Evolutionary conservation across 2,329 filamentous ascomycete genomes (phyloP).

Genomic region (Tolypocladium sp.): DNA sequence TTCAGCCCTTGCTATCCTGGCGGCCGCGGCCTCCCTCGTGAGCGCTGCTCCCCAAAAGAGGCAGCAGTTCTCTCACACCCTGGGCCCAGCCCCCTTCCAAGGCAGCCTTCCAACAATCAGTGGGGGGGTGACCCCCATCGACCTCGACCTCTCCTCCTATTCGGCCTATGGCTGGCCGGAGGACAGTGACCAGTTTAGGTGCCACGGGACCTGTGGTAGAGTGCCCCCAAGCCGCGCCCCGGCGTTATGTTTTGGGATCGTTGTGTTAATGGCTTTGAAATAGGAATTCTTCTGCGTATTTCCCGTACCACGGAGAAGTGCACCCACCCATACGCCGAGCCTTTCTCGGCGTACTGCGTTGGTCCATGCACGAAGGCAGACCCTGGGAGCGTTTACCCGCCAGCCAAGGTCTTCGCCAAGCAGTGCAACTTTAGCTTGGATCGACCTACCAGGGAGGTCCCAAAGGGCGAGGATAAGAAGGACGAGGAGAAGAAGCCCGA

Average conservation of each 20-base stretch:
- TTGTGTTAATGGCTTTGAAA: not conserved
- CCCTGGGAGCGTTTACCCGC: not conserved
- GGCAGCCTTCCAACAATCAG: not conserved
- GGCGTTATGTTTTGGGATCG: not conserved
- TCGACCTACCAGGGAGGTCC: not conserved
- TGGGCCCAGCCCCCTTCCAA: not conserved
- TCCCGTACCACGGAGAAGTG: not conserved
- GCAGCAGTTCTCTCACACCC: not conserved
- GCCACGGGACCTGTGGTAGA: slow-evolving; percentile 1
- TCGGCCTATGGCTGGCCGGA: not conserved
- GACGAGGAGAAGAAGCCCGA: not conserved
- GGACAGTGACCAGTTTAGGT: not conserved
- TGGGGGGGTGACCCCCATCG: not conserved
- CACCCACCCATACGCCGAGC: not conserved
- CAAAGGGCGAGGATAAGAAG: not conserved
- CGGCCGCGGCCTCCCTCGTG: not conserved
- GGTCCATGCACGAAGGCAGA: not conserved
- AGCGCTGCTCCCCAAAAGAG: not conserved
- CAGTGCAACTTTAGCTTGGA: not conserved
- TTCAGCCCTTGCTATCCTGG: not conserved
- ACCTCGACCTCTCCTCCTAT: not conserved
- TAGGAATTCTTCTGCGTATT: not conserved
- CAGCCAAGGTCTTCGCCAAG: not conserved
- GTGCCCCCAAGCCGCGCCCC: not conserved
- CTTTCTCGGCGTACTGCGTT: not conserved